Evolutionary conservation across 2,329 filamentous ascomycete genomes (phyloP), one percentile per base, ranked within the genome.

Genomic region (Alternaria consortialis): DNA sequence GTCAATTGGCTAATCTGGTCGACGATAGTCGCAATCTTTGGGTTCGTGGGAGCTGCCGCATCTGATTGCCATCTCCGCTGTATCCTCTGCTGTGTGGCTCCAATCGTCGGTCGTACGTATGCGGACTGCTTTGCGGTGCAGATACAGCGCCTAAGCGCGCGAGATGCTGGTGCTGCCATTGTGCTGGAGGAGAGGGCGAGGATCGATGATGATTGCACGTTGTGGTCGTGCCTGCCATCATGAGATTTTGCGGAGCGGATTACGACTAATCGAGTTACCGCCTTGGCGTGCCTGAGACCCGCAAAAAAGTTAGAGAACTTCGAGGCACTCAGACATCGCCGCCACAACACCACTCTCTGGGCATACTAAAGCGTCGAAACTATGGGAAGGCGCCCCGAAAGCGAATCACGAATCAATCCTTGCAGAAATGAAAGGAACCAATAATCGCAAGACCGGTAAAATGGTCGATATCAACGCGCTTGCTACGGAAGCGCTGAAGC

Each of bases 1-100:
- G 94, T 99, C 87, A 99, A 90, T 87, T 95, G 90, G 83, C 94
- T 97, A 81, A 99, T 99, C 83, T 99, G 94, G 80, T 99, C 94
- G 76, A 99, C 95, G 77, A 99, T 99, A 62, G 87, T 88, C 72
- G 90, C 82, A 75, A 99, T 97, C 87, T 99, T 99, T 66, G 95
- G 93, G 83, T 92, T 97, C 64, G 84, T 81, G 73, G 87, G 80
- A 58, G 79, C 77, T 56, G 85, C 84, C 52, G 86, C 89, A 57
- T 94, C 91, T 65, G 93, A 94, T 82, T 95, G 91, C 91, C 92
- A 94, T 87, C 95, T 89, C 83, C 91, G 88, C 77, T 88, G 71
- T 65, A 74, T 71, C 67, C 70, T 72, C 53, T 75, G 77, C 64
- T 77, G 77, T 76, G 75, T 66, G 63, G 71, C 68, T 60, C 70